These are phyloP conservation scores for Cephalotrichum gorgonifer DNA, from an alignment of 2,329 filamentous ascomycete species.

Conservation along the genomic window DNA sequence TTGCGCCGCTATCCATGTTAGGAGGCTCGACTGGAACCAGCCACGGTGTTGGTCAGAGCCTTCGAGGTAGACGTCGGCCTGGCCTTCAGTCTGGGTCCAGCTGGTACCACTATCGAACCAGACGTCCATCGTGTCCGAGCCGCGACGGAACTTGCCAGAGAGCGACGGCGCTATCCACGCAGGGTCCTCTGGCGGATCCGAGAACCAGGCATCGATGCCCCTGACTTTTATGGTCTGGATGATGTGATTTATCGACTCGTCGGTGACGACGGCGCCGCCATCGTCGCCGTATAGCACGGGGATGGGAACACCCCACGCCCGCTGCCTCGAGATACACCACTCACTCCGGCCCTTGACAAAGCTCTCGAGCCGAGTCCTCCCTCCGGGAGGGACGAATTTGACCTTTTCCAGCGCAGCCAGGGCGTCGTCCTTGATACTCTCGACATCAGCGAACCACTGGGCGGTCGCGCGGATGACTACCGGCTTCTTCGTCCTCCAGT, in stretches of 20 bases:
- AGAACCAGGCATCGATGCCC: slow-evolving; percentile 92
- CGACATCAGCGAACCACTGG: slow-evolving; percentile 96
- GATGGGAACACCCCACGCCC: slow-evolving; percentile 94
- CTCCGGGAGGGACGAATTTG: slow-evolving; percentile 66
- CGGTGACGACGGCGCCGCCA: slow-evolving; percentile 68
- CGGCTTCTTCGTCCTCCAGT: slow-evolving; percentile 92
- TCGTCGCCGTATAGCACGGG: slow-evolving; percentile 72
- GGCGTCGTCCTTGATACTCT: slow-evolving; percentile 65
- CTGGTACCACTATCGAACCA: slow-evolving; percentile 98
- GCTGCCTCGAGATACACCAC: slow-evolving; percentile 96
- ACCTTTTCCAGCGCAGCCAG: slow-evolving; percentile 61
- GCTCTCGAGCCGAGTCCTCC: slow-evolving; percentile 65
- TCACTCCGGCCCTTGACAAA: slow-evolving; percentile 84
- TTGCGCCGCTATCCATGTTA: slow-evolving; percentile 67
- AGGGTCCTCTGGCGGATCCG: slow-evolving; percentile 62
- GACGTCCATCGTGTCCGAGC: slow-evolving; percentile 95
- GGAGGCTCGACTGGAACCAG: slow-evolving; percentile 94
- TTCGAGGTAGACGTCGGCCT: slow-evolving; percentile 83
- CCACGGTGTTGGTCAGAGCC: slow-evolving; percentile 93
- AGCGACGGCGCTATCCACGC: slow-evolving; percentile 67
- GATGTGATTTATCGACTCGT: slow-evolving; percentile 73
- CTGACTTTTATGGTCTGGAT: slow-evolving; percentile 66
- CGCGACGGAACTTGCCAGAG: slow-evolving; percentile 54
- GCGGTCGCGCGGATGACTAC: slow-evolving; percentile 87
- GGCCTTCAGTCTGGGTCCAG: slow-evolving; percentile 55